Conservation (phyloP, 306 rosid genomes). For the Biancaea sappan region DNA sequence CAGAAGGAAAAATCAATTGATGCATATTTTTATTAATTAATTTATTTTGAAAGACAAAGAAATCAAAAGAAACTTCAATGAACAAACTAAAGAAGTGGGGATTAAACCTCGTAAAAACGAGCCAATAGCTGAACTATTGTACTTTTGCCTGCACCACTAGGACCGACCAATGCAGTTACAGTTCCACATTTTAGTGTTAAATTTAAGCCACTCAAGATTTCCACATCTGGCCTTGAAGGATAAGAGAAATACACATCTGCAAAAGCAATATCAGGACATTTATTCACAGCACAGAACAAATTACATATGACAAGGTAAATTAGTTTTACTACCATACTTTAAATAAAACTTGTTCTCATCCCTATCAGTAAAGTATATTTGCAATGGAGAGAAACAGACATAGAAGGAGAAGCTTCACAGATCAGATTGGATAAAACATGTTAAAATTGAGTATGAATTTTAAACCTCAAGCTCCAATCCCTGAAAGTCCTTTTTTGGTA, state of each 20-base stretch:
- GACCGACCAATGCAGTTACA: conserved; percentile 86
- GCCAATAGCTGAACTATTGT: conserved; percentile 91
- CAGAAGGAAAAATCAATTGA: conserved; percentile 37
- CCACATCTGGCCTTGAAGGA: conserved; percentile 87
- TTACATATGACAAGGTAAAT: neutral
- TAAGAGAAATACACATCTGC: conserved; percentile 92
- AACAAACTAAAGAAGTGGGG: conserved; percentile 28
- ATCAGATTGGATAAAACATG: conserved; percentile 15
- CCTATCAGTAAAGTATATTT: neutral
- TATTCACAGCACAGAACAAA: conserved; percentile 27
- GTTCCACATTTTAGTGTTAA: conserved; percentile 84
- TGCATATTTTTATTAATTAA: conserved; percentile 12
- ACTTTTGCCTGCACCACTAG: conserved; percentile 96
- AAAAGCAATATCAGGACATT: conserved; percentile 26
- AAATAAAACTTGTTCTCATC: neutral
- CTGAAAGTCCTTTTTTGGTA: neutral
- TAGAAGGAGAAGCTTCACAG: conserved; percentile 17
- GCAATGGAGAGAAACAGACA: neutral
- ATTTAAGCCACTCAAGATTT: conserved; percentile 64
- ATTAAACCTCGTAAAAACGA: conserved; percentile 89
- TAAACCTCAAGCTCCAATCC: conserved; percentile 3
- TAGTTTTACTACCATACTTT: conserved; percentile 12
- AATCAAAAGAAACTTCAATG: conserved; percentile 26
- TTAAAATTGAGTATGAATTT: conserved; percentile 21
- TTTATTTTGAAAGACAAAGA: conserved; percentile 21